A percentile compares a stretch with the other conserved stretches of the same genome.
These are phyloP conservation scores for Lachnellula suecica DNA, from an alignment of 2,329 filamentous ascomycete genomes.

Conservation along the genomic window DNA sequence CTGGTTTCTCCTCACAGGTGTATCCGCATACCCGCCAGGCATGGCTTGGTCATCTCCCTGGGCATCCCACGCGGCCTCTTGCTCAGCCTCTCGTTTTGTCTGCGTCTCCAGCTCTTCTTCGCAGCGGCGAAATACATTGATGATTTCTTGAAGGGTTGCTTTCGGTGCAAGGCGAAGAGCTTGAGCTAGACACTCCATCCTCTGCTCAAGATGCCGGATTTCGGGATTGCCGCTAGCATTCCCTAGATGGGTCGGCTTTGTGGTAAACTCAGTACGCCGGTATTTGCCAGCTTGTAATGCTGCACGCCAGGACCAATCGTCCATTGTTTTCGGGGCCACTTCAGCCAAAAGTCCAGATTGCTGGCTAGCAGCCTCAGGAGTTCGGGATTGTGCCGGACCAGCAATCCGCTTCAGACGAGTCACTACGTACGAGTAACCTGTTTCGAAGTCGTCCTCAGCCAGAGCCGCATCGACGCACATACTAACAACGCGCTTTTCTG, in stretches of 20 bases:
- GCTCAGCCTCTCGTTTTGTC: slow-evolving; percentile 64
- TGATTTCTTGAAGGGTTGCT: slow-evolving; percentile 68
- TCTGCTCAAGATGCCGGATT: slow-evolving; percentile 74
- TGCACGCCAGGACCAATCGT: slow-evolving; percentile 76
- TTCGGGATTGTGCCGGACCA: slow-evolving; percentile 26
- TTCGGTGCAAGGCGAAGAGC: slow-evolving; percentile 73
- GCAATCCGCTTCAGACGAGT: slow-evolving; percentile 57
- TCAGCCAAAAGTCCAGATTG: slow-evolving; percentile 25
- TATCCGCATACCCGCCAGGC: slow-evolving; percentile 51
- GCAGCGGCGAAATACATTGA: slow-evolving; percentile 73
- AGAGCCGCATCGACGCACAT: slow-evolving; percentile 81
- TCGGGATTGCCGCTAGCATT: slow-evolving; percentile 58
- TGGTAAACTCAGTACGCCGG: slow-evolving; percentile 52
- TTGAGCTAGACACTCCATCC: slow-evolving; percentile 76
- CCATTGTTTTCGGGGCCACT: slow-evolving; percentile 34
- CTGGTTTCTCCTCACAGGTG: slow-evolving; percentile 34
- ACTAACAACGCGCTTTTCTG: slow-evolving; percentile 68
- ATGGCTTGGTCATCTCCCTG: slow-evolving; percentile 58
- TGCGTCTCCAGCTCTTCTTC: slow-evolving; percentile 74
- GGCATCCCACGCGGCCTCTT: slow-evolving; percentile 70
- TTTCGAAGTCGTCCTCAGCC: slow-evolving; percentile 78
- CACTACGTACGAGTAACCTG: slow-evolving; percentile 80
- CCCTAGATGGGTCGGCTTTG: slow-evolving; percentile 58
- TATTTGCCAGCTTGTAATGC: slow-evolving; percentile 78
- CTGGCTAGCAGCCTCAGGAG: slow-evolving; percentile 18